A percentile compares a stretch with the other conserved stretches of the same genome.
Conservation (phyloP, 805 yeast genomes). For the Nakazawaea pomicola region DNA sequence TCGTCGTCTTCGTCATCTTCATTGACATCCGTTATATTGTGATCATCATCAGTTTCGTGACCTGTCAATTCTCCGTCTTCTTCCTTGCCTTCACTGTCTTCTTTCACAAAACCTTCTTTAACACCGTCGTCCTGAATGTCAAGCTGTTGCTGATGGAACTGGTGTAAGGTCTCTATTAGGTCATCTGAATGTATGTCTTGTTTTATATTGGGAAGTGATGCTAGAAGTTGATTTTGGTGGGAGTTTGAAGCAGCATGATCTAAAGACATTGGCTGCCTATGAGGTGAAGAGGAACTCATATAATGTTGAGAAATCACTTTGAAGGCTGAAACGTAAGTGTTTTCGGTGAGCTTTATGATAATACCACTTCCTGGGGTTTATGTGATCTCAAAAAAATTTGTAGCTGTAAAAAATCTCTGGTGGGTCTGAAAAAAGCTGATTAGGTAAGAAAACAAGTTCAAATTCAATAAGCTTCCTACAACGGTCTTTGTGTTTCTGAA, state of each 20-base stretch:
- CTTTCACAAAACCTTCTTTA: no score
- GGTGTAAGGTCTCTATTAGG: constrained; percentile 10
- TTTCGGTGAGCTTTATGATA: background rate
- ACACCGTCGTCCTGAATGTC: no score
- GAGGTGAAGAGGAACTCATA: constrained; percentile 11
- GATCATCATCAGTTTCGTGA: background rate
- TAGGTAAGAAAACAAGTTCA: no score
- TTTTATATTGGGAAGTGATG: constrained; percentile 7
- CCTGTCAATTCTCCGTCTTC: background rate
- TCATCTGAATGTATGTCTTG: constrained; percentile 10
- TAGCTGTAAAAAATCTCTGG: no score
- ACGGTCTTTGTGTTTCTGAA: no score
- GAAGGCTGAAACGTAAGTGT: background rate
- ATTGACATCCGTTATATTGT: background rate
- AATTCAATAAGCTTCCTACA: no score
- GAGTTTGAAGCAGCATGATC: background rate
- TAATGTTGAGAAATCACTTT: background rate
- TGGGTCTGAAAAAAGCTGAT: no score
- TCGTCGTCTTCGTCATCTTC: constrained; percentile 5
- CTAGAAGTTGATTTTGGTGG: background rate
- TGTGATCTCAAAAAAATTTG: no score
- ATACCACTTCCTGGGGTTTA: no score
- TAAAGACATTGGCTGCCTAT: background rate
- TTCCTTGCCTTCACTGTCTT: no score
- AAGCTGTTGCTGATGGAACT: constrained; percentile 10